A percentile compares a stretch with the other conserved stretches of the same genome.
Evolutionary conservation across 2,329 filamentous ascomycete genomes (phyloP).

Genomic region (Colletotrichum chlorophyti): DNA sequence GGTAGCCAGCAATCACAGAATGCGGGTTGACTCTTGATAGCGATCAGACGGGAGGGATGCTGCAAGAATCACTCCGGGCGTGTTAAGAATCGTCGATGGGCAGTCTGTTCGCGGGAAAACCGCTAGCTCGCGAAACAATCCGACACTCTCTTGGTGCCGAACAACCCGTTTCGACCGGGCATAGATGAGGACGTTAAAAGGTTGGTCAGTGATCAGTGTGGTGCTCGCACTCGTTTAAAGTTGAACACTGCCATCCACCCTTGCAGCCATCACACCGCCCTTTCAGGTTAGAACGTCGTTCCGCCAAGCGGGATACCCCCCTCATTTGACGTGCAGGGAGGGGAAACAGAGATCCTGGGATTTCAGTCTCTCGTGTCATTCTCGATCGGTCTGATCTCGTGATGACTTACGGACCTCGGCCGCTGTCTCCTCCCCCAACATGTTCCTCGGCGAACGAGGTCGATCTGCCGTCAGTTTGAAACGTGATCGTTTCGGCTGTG

Average conservation of each 20-base stretch:
- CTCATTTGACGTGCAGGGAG: slow-evolving; percentile 2
- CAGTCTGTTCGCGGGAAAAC: slow-evolving; percentile 9
- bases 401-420: slow-evolving; percentile 8
- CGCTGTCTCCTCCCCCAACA: background rate
- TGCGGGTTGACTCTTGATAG: background rate
- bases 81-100: slow-evolving; percentile 1
- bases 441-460: background rate
- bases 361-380: background rate
- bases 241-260: background rate
- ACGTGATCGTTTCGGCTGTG: slow-evolving; percentile 16
- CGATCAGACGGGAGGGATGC: background rate
- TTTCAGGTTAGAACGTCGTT: background rate
- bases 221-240: slow-evolving; percentile 25
- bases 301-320: background rate
- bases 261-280: background rate
- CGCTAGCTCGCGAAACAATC: background rate
- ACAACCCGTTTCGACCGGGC: slow-evolving; percentile 7
- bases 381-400: background rate
- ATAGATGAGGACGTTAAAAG: background rate
- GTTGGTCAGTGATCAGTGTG: too few relatives aligned
- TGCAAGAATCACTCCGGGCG: background rate
- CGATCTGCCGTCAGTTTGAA: slow-evolving; percentile 11
- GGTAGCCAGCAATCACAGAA: background rate
- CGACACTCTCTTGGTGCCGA: too few relatives aligned
- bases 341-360: background rate